These are phyloP conservation scores for Calonectria pauciramosa DNA, from an alignment of 2,329 filamentous ascomycete genomes.

Conservation along the genomic window DNA sequence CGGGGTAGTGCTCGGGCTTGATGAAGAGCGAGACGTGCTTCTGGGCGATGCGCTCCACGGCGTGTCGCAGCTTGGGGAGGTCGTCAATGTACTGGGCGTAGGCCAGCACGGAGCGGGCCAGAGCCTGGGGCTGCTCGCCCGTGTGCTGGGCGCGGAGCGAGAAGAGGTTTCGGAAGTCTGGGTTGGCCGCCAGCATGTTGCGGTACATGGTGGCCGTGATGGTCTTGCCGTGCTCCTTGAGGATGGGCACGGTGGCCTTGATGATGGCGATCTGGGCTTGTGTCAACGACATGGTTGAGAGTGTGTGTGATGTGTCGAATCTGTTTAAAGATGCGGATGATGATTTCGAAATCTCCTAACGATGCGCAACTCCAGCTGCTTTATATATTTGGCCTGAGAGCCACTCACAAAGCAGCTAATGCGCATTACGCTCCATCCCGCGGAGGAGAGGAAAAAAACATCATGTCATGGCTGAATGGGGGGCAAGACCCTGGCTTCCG, in stretches of 20 bases:
- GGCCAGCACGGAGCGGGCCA: slow-evolving; percentile 77
- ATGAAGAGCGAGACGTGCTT: slow-evolving; percentile 83
- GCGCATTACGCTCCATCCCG: slow-evolving; percentile 32
- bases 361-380: not conserved
- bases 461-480: slow-evolving; percentile 25
- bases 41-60: slow-evolving; percentile 78
- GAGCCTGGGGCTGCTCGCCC: slow-evolving; percentile 77
- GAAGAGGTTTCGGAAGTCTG: slow-evolving; percentile 78
- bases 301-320: not conserved
- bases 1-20: slow-evolving; percentile 75
- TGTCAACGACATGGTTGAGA: slow-evolving; percentile 68
- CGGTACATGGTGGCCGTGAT: slow-evolving; percentile 83
- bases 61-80: slow-evolving; percentile 68
- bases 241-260: slow-evolving; percentile 82
- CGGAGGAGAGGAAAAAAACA: slow-evolving; percentile 5
- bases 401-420: slow-evolving; percentile 40
- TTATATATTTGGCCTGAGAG: not conserved
- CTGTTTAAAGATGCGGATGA: not conserved
- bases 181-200: slow-evolving; percentile 75
- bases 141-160: slow-evolving; percentile 78
- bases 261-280: slow-evolving; percentile 77
- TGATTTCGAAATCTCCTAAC: slow-evolving; percentile 15
- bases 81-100: slow-evolving; percentile 82
- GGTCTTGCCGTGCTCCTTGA: slow-evolving; percentile 75
- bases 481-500: slow-evolving; percentile 17